Evolutionary conservation across 257 asterid species (phyloP).

Genomic region (Hygrophila difformis): DNA sequence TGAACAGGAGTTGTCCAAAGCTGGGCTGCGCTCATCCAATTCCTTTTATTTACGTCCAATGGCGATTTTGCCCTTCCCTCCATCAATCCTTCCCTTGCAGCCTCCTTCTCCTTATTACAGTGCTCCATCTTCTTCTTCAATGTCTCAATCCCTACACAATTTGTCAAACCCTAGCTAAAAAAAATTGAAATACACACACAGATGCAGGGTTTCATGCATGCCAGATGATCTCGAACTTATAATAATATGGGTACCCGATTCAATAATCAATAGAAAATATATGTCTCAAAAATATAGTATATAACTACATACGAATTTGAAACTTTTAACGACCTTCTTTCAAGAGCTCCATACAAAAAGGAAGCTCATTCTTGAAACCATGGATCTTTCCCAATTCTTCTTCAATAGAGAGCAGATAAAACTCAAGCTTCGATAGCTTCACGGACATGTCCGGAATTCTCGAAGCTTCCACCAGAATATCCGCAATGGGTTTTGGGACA

Average conservation of each 20-base stretch:
- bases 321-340: too few relatives aligned
- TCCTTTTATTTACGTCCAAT: slow-evolving; percentile 33
- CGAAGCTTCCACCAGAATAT: slow-evolving; percentile 25
- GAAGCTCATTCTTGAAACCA: slow-evolving; percentile 32
- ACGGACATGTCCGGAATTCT: slow-evolving; percentile 15
- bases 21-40: slow-evolving; percentile 49
- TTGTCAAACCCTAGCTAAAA: neutral
- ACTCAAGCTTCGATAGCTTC: slow-evolving; percentile 18
- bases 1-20: slow-evolving; percentile 44
- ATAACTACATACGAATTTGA: too few relatives aligned
- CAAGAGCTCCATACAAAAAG: slow-evolving; percentile 31
- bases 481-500: slow-evolving; percentile 25
- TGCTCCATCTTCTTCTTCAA: slow-evolving; percentile 33
- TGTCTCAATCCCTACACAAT: slow-evolving; percentile 45
- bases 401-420: slow-evolving; percentile 13
- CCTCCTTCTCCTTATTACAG: slow-evolving; percentile 5
- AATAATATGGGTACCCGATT: too few relatives aligned
- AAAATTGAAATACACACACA: neutral
- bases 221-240: too few relatives aligned
- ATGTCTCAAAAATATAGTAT: too few relatives aligned
- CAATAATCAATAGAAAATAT: too few relatives aligned
- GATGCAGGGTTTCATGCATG: neutral
- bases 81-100: slow-evolving; percentile 21
- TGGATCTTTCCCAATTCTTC: slow-evolving; percentile 30
- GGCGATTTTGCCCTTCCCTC: slow-evolving; percentile 29